A percentile compares a stretch with the other conserved stretches of the same genome.
Evolutionary conservation across 306 rosid genomes (phyloP).

Genomic region (Trifolium repens): DNA sequence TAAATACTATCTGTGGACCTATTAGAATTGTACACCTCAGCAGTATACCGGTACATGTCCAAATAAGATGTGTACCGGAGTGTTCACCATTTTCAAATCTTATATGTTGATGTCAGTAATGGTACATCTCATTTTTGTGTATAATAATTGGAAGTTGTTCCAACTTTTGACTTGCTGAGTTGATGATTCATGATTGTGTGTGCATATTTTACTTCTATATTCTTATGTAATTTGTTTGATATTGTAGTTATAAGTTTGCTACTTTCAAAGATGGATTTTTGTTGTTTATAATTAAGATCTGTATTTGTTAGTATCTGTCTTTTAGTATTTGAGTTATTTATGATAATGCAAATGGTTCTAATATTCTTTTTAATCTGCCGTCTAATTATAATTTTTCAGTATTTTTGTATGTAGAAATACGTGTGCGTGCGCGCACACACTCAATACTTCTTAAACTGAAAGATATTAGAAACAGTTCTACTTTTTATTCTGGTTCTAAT

Average conservation of each 20-base stretch:
- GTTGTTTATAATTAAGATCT: conserved; percentile 26
- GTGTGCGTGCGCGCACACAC: neutral
- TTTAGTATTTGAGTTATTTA: conserved; percentile 2
- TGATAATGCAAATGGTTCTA: conserved; percentile 14
- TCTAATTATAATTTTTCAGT: neutral
- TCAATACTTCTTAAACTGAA: conserved; percentile 23
- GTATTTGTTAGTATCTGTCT: conserved; percentile 9
- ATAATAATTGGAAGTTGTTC: conserved; percentile 25
- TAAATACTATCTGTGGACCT: too few species aligned
- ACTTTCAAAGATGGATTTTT: conserved; percentile 30
- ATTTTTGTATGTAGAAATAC: conserved; percentile 26
- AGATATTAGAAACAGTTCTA: neutral
- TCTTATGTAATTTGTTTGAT: conserved; percentile 28
- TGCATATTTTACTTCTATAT: conserved; percentile 31
- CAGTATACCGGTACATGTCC: too few species aligned
- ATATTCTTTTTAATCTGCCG: too few species aligned
- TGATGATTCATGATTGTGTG: conserved; percentile 24
- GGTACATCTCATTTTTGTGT: conserved; percentile 33
- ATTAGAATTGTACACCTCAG: too few species aligned
- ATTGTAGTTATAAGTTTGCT: conserved; percentile 25
- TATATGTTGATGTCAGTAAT: conserved; percentile 6
- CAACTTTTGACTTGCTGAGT: conserved; percentile 26
- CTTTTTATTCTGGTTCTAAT: too few species aligned
- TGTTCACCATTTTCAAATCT: neutral
- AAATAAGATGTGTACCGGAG: too few species aligned